These are phyloP conservation scores for Ustilago lituana DNA, from an alignment of 1,284 basidiomycete genomes.

Conservation along the genomic window DNA sequence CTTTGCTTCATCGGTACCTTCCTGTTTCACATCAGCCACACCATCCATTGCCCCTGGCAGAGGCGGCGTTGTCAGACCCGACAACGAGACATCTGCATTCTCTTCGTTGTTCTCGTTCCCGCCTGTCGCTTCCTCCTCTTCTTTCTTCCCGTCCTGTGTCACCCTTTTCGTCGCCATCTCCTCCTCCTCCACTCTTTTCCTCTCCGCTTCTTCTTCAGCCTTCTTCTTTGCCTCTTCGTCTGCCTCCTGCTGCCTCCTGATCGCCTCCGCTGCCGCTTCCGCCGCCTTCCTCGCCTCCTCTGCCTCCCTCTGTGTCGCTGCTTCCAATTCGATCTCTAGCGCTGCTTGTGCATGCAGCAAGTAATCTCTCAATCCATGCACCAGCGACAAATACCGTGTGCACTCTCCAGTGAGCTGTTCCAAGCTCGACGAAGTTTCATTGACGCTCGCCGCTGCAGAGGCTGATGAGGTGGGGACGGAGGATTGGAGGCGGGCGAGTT, in stretches of 20 bases:
- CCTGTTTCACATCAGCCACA: not conserved
- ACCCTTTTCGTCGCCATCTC: not conserved
- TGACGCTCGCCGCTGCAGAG: conserved; percentile 10
- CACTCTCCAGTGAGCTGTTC: conserved; percentile 39
- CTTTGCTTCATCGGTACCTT: not conserved
- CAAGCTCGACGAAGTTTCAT: conserved; percentile 20
- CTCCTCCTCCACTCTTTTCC: conserved; percentile 3
- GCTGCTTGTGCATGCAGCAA: conserved; percentile 45
- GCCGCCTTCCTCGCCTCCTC: conserved; percentile 28
- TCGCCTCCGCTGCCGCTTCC: conserved; percentile 28
- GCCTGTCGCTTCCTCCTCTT: not conserved
- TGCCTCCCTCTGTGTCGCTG: conserved; percentile 37
- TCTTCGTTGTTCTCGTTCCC: not conserved
- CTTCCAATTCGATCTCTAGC: conserved; percentile 46
- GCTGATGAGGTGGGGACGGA: conserved; percentile 8
- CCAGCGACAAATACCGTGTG: conserved; percentile 33
- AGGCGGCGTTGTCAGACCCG: conserved; percentile 15
- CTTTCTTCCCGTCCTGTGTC: not conserved
- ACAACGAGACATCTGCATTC: conserved; percentile 15
- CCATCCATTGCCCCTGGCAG: not conserved
- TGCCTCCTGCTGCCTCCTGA: conserved; percentile 27
- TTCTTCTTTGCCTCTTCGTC: conserved; percentile 12
- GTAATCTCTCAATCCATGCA: conserved; percentile 37
- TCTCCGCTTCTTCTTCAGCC: conserved; percentile 13
- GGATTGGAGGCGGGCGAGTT: conserved; percentile 26